Conservation (phyloP, 2,329 filamentous ascomycete species). For the Zymoseptoria passerinii region DNA sequence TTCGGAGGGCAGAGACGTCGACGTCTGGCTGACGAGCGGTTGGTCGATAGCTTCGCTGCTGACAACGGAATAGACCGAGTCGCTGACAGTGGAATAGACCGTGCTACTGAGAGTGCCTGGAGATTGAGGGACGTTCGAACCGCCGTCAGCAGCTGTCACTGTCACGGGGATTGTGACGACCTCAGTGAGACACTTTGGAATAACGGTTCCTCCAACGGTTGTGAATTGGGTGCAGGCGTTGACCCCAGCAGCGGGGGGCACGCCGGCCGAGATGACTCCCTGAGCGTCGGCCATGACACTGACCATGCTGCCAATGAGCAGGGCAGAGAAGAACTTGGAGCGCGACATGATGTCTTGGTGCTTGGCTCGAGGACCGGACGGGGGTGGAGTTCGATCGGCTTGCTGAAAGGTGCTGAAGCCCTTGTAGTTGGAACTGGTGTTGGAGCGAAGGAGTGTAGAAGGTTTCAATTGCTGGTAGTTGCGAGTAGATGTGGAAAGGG, state of each 20-base stretch:
- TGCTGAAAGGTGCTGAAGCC: no score
- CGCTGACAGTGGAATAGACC: neutral
- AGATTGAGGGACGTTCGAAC: no score
- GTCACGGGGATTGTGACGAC: neutral
- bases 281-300: neutral
- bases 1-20: neutral
- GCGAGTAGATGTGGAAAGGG: neutral
- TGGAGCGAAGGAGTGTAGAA: no score
- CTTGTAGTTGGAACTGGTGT: no score
- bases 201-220: neutral
- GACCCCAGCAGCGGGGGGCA: neutral
- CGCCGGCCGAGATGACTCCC: neutral
- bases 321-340: no score
- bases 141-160: neutral
- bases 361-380: no score
- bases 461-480: neutral
- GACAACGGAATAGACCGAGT: neutral
- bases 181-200: neutral
- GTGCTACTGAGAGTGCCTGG: neutral
- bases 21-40: no score
- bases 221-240: neutral
- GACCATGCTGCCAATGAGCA: no score
- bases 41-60: neutral
- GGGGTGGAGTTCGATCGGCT: no score
- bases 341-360: no score